These are phyloP conservation scores for Suillus placidus DNA, from an alignment of 768 basidiomycete genomes.

Conservation along the genomic window DNA sequence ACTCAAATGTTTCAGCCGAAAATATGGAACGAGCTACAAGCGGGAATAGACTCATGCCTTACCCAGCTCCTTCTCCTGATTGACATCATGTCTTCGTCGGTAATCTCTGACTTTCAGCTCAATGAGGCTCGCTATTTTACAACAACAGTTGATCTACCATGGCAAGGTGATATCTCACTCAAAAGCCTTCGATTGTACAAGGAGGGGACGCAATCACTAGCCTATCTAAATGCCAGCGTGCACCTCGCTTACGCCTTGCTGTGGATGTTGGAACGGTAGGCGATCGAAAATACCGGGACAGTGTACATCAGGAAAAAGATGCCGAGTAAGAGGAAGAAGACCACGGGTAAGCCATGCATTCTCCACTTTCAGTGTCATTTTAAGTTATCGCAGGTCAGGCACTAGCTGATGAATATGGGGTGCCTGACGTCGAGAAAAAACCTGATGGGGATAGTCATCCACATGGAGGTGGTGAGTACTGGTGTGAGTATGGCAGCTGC, in stretches of 20 bases:
- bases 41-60: constrained; percentile 91
- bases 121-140: constrained; percentile 74
- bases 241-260: constrained; percentile 85
- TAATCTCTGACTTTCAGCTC: constrained; percentile 44
- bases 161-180: constrained; percentile 90
- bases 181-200: constrained; percentile 79
- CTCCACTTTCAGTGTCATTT: constrained; percentile 10
- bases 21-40: constrained; percentile 91
- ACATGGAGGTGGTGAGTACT: constrained; percentile 21
- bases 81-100: constrained; percentile 72
- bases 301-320: constrained; percentile 78
- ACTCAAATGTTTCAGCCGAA: constrained; percentile 65
- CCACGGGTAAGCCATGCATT: constrained; percentile 43
- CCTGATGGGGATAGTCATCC: constrained; percentile 53
- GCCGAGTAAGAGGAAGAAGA: constrained; percentile 54
- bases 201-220: constrained; percentile 73
- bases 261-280: constrained; percentile 87
- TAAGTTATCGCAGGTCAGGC: constrained; percentile 35
- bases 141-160: constrained; percentile 93
- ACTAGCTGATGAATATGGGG: constrained; percentile 57
- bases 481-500: not conserved
- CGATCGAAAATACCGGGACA: constrained; percentile 62
- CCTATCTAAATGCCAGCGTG: constrained; percentile 87
- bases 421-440: constrained; percentile 70
- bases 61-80: constrained; percentile 90